Conservation (phyloP, 768 basidiomycete species). For the Hypholoma fasciculare region DNA sequence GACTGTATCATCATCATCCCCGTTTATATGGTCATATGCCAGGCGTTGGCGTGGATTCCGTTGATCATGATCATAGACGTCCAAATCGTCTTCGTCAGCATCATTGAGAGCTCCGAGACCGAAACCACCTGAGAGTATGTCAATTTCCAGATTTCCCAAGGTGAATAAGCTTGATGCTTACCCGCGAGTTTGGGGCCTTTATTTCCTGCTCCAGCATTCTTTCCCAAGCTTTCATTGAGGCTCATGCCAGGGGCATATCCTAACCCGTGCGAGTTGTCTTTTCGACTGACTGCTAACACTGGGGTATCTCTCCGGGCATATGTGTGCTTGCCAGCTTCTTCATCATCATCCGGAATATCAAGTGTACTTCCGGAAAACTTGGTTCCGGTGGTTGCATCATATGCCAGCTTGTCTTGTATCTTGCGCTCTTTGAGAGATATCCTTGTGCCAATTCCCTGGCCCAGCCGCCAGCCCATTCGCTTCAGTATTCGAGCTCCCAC, state of each 20-base stretch:
- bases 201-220: constrained; percentile 19
- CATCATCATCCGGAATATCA: constrained; percentile 58
- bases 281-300: constrained; percentile 59
- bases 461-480: constrained; percentile 95
- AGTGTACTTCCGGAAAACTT: constrained; percentile 30
- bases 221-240: constrained; percentile 59
- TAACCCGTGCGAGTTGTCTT: constrained; percentile 79
- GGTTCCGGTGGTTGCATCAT: constrained; percentile 29
- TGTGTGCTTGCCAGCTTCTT: constrained; percentile 83
- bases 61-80: constrained; percentile 66
- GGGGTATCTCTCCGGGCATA: constrained; percentile 84
- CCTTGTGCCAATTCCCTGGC: constrained; percentile 92
- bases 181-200: constrained; percentile 61
- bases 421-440: constrained; percentile 75
- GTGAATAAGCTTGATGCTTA: constrained; percentile 21
- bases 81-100: constrained; percentile 90
- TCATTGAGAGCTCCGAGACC: constrained; percentile 90
- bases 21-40: constrained; percentile 66
- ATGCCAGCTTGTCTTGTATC: constrained; percentile 62
- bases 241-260: constrained; percentile 73
- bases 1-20: constrained; percentile 62
- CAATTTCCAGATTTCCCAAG: not conserved
- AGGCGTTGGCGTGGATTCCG: constrained; percentile 43
- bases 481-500: constrained; percentile 83
- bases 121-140: constrained; percentile 62